A percentile compares a stretch with the other conserved stretches of the same genome.
Conservation (phyloP, 768 basidiomycete species). For the Tulasnella sp. region DNA sequence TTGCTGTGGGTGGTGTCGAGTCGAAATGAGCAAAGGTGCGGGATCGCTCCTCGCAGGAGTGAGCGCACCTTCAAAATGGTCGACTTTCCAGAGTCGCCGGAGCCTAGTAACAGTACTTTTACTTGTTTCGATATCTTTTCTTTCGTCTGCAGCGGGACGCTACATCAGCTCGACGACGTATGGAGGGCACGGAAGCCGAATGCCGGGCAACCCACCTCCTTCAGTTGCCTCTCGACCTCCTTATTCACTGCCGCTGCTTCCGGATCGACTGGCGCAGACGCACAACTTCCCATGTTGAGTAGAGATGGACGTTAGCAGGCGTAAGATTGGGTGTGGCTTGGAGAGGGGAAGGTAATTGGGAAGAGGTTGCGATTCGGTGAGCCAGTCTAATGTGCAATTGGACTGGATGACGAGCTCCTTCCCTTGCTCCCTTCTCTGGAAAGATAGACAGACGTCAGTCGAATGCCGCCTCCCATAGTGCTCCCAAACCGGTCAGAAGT, state of each 20-base stretch:
- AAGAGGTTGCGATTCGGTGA: neutral
- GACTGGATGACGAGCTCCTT: too few species aligned
- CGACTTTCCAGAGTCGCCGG: constrained; percentile 89
- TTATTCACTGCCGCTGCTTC: neutral
- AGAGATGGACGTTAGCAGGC: neutral
- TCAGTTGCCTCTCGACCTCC: constrained; percentile 2
- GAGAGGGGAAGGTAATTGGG: neutral
- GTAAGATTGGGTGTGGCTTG: neutral
- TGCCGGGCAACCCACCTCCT: neutral
- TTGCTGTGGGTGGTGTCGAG: constrained; percentile 44
- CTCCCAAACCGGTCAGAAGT: neutral
- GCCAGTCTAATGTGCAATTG: neutral
- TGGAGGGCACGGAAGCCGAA: neutral
- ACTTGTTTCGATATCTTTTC: constrained; percentile 6
- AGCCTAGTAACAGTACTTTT: constrained; percentile 79
- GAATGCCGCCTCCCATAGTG: neutral
- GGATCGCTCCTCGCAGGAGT: neutral
- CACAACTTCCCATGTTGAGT: constrained; percentile 2
- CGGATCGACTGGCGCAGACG: neutral
- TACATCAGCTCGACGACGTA: neutral
- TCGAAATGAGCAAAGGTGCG: neutral
- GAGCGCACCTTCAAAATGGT: constrained; percentile 68
- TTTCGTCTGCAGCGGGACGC: neutral
- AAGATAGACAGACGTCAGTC: neutral
- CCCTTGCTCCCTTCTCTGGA: neutral